Evolutionary conservation across 1,284 basidiomycete species (phyloP).

Genomic region (Irpex sp.): DNA sequence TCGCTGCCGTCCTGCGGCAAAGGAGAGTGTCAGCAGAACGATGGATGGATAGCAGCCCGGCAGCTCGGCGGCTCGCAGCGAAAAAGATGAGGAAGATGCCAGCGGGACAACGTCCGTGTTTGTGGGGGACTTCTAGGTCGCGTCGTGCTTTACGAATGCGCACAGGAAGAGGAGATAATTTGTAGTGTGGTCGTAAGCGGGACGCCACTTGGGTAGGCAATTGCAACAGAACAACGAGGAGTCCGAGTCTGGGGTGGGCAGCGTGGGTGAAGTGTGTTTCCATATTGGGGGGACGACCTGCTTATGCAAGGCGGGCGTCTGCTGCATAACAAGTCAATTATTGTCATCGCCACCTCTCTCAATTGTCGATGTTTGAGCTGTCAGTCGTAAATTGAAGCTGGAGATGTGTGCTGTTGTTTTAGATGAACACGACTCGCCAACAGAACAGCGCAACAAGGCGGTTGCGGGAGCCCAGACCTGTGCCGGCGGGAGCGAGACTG

Average conservation of each 20-base stretch:
- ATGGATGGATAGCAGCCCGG: background rate
- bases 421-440: no score
- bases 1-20: background rate
- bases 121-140: background rate
- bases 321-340: no score
- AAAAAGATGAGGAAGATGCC: background rate
- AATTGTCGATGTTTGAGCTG: no score
- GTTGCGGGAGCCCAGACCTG: background rate
- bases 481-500: slow-evolving; percentile 1
- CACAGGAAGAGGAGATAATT: background rate
- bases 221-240: background rate
- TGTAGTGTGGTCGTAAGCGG: background rate
- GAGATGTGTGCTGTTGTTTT: no score
- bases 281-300: background rate
- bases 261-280: background rate
- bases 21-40: background rate
- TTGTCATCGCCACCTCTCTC: no score
- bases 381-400: no score
- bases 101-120: background rate
- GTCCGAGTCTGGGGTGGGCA: background rate
- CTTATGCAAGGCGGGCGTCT: background rate
- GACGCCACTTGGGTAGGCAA: background rate
- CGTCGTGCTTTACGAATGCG: background rate
- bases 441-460: background rate
- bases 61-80: background rate